Conservation (phyloP, 148 eudicot genomes). For the Rhododendron ferrugineum region DNA sequence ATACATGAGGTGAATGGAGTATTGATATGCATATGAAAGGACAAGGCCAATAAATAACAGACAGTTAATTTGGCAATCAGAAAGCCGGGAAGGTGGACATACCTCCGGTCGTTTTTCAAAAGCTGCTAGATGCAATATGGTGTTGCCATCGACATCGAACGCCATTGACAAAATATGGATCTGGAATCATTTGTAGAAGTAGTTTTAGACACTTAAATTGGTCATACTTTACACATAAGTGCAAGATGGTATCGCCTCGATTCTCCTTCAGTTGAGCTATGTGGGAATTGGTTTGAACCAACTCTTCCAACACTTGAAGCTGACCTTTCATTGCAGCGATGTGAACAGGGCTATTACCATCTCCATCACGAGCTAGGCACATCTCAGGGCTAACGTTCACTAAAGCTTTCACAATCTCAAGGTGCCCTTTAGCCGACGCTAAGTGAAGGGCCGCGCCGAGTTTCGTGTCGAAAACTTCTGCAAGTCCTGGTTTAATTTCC, state of each 20-base stretch:
- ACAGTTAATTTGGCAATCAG: too few relatives aligned
- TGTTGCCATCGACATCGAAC: conserved; percentile 22
- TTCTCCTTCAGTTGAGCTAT: conserved; percentile 18
- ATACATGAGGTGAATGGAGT: too few relatives aligned
- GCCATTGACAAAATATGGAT: not conserved
- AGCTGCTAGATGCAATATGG: conserved; percentile 24
- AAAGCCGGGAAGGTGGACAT: not conserved
- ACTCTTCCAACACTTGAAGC: conserved; percentile 14
- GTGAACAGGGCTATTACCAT: conserved; percentile 37
- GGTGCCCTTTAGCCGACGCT: conserved; percentile 26
- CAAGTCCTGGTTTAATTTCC: not conserved
- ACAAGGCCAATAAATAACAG: too few relatives aligned
- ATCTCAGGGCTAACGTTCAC: not conserved
- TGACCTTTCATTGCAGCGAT: conserved; percentile 27
- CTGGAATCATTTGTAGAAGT: not conserved
- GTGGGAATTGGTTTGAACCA: conserved; percentile 9
- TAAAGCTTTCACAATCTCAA: conserved; percentile 21
- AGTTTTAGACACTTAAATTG: not conserved
- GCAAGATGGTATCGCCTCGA: conserved; percentile 19
- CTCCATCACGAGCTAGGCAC: conserved; percentile 16
- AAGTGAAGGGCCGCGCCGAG: conserved; percentile 26
- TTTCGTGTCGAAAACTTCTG: not conserved
- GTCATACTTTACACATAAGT: conserved; percentile 25
- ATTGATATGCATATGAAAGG: too few relatives aligned
- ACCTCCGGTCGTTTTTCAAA: conserved; percentile 20